Evolutionary conservation across 345 rosid species (phyloP).

Genomic region (Arabidopsis arenosa): DNA sequence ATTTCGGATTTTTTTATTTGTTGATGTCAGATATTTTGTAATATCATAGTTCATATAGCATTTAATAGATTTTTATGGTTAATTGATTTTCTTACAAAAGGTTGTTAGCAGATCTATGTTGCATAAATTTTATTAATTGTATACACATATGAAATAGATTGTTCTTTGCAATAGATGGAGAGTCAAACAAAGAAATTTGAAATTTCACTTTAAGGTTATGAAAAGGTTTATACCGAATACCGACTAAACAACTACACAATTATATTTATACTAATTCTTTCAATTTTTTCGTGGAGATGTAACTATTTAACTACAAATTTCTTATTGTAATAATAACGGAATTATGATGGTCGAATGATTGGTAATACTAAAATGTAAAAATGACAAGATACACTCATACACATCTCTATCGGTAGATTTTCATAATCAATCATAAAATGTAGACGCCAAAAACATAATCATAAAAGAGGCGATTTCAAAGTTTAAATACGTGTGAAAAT

Average conservation of each 20-base stretch:
- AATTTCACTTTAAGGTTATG: neutral
- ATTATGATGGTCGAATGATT: slow-evolving; percentile 21
- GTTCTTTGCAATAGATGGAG: slow-evolving; percentile 1
- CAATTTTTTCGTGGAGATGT: neutral
- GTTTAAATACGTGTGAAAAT: slow-evolving; percentile 22
- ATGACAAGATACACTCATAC: neutral
- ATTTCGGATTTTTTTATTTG: neutral
- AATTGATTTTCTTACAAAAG: neutral
- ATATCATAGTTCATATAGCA: neutral
- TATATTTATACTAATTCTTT: neutral
- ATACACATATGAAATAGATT: neutral
- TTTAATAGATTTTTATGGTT: neutral
- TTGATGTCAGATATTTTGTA: neutral
- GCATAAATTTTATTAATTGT: neutral
- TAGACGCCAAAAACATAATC: neutral
- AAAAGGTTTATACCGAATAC: neutral
- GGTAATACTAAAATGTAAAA: neutral
- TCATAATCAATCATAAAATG: neutral
- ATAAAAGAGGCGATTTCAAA: neutral
- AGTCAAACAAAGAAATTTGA: neutral
- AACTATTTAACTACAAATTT: neutral
- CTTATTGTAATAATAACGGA: neutral
- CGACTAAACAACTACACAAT: neutral
- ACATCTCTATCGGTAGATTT: neutral
- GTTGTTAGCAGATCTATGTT: neutral